These are phyloP conservation scores for Monosporascus sp. DNA, from an alignment of 2,329 filamentous ascomycete genomes.

Conservation along the genomic window DNA sequence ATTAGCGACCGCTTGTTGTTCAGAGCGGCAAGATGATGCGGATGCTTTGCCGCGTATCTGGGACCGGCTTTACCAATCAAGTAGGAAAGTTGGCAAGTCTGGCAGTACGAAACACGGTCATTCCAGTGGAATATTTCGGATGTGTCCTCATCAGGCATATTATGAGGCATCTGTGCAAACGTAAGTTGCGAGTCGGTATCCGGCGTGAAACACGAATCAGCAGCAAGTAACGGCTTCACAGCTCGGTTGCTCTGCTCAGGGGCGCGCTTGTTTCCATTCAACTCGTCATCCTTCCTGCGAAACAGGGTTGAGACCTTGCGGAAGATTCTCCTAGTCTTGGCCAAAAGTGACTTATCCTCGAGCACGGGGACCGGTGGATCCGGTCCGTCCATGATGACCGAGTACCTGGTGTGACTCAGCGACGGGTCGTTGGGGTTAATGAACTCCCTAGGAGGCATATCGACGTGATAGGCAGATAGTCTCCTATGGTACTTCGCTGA, in stretches of 20 bases:
- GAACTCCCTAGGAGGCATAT: no score
- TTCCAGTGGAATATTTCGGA: not conserved
- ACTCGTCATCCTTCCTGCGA: not conserved
- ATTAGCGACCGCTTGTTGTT: not conserved
- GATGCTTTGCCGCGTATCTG: not conserved
- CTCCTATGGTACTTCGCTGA: no score
- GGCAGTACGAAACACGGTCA: not conserved
- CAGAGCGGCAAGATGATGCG: not conserved
- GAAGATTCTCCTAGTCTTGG: no score
- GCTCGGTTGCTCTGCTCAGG: not conserved
- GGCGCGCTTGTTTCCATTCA: not conserved
- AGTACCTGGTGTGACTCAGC: no score
- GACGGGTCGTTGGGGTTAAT: no score
- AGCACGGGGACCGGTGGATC: no score
- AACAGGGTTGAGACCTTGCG: not conserved
- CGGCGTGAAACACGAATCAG: not conserved
- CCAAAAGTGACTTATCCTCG: no score
- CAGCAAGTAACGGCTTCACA: not conserved
- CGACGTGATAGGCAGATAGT: no score
- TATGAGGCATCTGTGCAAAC: not conserved
- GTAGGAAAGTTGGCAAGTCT: not conserved
- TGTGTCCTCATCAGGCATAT: no score
- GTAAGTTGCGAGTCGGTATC: not conserved
- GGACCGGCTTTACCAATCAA: not conserved
- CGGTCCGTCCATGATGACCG: no score